Evolutionary conservation across 2,329 filamentous ascomycete species (phyloP).

Genomic region (Cercospora sesami): DNA sequence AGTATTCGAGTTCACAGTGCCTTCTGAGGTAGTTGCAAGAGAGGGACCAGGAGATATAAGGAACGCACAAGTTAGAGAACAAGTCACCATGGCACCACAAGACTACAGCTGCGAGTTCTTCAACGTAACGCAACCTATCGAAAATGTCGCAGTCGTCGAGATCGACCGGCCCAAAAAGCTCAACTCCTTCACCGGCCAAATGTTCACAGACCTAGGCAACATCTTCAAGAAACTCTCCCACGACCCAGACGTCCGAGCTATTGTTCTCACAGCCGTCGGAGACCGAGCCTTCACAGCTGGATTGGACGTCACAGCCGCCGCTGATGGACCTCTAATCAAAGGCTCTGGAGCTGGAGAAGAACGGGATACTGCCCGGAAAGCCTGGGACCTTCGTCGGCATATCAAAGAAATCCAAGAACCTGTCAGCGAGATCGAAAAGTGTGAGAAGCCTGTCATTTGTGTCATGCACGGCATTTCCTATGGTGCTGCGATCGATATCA

Average conservation of each 20-base stretch:
- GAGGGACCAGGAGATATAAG: neutral
- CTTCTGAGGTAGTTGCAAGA: neutral
- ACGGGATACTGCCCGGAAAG: constrained; percentile 35
- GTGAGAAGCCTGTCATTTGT: constrained; percentile 86
- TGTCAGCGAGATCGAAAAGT: constrained; percentile 74
- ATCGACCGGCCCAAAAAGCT: constrained; percentile 84
- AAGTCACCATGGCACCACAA: constrained; percentile 21
- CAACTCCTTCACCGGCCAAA: constrained; percentile 70
- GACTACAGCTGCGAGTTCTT: constrained; percentile 26
- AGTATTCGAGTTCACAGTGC: neutral
- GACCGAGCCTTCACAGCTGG: constrained; percentile 77
- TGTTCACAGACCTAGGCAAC: constrained; percentile 78
- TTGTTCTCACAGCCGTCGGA: constrained; percentile 79
- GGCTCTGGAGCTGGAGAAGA: constrained; percentile 9
- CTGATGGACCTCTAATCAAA: constrained; percentile 19
- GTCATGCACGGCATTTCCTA: constrained; percentile 76
- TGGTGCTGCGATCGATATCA: constrained; percentile 73
- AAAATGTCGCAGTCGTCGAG: constrained; percentile 80
- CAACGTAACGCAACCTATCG: constrained; percentile 62
- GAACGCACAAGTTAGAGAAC: neutral
- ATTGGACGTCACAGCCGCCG: constrained; percentile 56
- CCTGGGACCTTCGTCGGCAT: constrained; percentile 58
- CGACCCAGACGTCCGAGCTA: constrained; percentile 70
- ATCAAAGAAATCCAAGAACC: constrained; percentile 79
- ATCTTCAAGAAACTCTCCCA: constrained; percentile 72